Percentiles rank a stretch among this genome's conserved stretches.
phyloP scores from a whole-genome alignment of 139 green algal species.

The Prasinococcaceae sp. region DNA sequence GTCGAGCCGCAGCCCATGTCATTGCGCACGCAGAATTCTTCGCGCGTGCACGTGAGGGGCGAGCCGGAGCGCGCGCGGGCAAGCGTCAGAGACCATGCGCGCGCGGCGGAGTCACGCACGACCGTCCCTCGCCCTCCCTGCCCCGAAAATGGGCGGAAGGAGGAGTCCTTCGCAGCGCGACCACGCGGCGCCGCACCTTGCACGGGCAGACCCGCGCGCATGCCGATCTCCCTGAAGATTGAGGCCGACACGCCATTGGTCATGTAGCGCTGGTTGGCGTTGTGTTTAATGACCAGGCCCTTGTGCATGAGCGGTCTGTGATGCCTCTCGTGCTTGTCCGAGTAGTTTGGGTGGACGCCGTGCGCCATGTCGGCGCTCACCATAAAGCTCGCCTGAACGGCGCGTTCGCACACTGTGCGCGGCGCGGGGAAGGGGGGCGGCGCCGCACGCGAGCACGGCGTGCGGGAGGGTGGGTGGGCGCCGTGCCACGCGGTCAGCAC shows the following conservation, averaged over 20 bases:
- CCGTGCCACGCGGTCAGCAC: too few species aligned
- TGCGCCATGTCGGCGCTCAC: conserved; percentile 94
- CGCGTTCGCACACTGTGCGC: too few species aligned
- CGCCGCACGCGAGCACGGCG: too few species aligned
- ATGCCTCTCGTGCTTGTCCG: conserved; percentile 29
- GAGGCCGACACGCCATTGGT: conserved; percentile 64
- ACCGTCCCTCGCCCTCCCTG: too few species aligned
- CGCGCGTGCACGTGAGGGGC: neutral
- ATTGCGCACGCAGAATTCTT: conserved; percentile 74
- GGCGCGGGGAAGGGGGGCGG: too few species aligned
- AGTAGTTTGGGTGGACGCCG: conserved; percentile 86
- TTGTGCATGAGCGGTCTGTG: conserved; percentile 30
- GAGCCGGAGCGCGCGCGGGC: neutral
- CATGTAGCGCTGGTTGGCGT: conserved; percentile 89
- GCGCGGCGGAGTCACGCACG: neutral
- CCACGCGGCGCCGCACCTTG: conserved; percentile 24
- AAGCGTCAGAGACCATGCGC: neutral
- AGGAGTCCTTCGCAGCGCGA: too few species aligned
- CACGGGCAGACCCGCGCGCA: conserved; percentile 48
- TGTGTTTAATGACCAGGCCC: conserved; percentile 87
- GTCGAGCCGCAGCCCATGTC: conserved; percentile 96
- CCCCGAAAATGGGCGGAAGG: too few species aligned
- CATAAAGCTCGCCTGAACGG: conserved; percentile 50
- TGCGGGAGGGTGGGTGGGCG: too few species aligned
- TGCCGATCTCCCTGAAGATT: conserved; percentile 65